phyloP scores from a whole-genome alignment of 2,329 filamentous ascomycete species.

The Colletotrichum eremochloae region DNA sequence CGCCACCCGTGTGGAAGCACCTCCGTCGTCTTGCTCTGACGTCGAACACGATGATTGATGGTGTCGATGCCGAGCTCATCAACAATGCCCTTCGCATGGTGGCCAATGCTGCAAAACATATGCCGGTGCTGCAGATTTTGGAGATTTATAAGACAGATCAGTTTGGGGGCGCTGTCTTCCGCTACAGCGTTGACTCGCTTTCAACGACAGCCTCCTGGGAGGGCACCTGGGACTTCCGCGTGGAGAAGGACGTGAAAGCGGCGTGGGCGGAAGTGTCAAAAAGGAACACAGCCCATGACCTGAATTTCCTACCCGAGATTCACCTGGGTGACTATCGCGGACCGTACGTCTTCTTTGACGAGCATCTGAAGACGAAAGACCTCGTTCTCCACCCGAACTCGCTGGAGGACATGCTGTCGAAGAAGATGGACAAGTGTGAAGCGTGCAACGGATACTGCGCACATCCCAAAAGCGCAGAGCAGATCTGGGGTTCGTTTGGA shows the following conservation, averaged over 20 bases:
- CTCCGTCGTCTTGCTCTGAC: conserved; percentile 47
- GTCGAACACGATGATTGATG: conserved; percentile 43
- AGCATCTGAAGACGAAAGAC: conserved; percentile 45
- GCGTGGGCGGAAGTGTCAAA: conserved; percentile 21
- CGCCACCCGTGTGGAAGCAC: conserved; percentile 43
- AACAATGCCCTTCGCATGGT: conserved; percentile 44
- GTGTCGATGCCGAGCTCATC: conserved; percentile 42
- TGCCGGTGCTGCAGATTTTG: conserved; percentile 46
- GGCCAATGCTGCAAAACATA: conserved; percentile 45
- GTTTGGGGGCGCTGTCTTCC: conserved; percentile 46
- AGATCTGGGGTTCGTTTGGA: conserved; percentile 19
- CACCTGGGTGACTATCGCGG: conserved; percentile 35
- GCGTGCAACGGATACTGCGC: conserved; percentile 39
- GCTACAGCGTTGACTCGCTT: conserved; percentile 43
- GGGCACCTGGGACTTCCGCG: conserved; percentile 37
- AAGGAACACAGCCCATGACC: conserved; percentile 28
- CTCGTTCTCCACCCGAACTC: conserved; percentile 40
- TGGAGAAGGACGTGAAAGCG: conserved; percentile 20
- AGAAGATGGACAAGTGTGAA: conserved; percentile 40
- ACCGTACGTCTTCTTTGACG: conserved; percentile 41
- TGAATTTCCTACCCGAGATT: conserved; percentile 34
- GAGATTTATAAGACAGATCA: conserved; percentile 47
- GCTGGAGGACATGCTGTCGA: conserved; percentile 37
- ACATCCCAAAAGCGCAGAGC: conserved; percentile 29
- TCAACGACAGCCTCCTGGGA: conserved; percentile 36